A percentile compares a stretch with the other conserved stretches of the same genome.
These are phyloP conservation scores for Astragalus glycyphyllos DNA, from an alignment of 306 rosid species.

Conservation along the genomic window DNA sequence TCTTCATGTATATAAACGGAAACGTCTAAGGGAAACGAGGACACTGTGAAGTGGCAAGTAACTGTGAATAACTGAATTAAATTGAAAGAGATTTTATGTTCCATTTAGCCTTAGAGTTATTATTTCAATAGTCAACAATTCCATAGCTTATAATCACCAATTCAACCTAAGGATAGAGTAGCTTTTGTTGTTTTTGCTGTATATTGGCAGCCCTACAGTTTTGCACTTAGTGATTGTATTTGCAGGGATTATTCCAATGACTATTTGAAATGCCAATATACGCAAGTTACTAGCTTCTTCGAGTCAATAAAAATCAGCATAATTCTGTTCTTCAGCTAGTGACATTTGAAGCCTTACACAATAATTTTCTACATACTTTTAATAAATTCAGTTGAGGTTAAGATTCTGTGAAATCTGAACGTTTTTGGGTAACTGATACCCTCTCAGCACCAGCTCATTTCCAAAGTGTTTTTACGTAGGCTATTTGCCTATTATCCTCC, in stretches of 20 bases:
- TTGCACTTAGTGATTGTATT: constrained; percentile 25
- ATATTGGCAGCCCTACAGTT: constrained; percentile 41
- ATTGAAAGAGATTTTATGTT: constrained; percentile 35
- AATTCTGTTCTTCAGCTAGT: background rate
- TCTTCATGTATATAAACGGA: constrained; percentile 65
- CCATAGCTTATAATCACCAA: constrained; percentile 46
- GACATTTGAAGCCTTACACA: too few species aligned
- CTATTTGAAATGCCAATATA: constrained; percentile 43
- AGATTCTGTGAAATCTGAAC: background rate
- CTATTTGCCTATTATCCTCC: too few species aligned
- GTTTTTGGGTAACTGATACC: background rate
- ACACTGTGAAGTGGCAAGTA: constrained; percentile 40
- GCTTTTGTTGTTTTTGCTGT: constrained; percentile 39
- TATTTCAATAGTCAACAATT: constrained; percentile 24
- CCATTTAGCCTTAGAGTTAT: constrained; percentile 40
- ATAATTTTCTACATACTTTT: too few species aligned
- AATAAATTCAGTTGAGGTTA: background rate
- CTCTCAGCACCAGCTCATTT: background rate
- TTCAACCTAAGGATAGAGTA: constrained; percentile 36
- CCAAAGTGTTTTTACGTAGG: background rate
- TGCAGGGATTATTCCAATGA: constrained; percentile 20
- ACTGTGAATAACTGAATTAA: constrained; percentile 29
- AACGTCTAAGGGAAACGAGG: constrained; percentile 47
- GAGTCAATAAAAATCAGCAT: constrained; percentile 29
- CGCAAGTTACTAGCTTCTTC: constrained; percentile 25